A percentile compares a stretch with the other conserved stretches of the same genome.
Conservation (phyloP, 495 filamentous ascomycete genomes). For the Schizothecium vesticola region DNA sequence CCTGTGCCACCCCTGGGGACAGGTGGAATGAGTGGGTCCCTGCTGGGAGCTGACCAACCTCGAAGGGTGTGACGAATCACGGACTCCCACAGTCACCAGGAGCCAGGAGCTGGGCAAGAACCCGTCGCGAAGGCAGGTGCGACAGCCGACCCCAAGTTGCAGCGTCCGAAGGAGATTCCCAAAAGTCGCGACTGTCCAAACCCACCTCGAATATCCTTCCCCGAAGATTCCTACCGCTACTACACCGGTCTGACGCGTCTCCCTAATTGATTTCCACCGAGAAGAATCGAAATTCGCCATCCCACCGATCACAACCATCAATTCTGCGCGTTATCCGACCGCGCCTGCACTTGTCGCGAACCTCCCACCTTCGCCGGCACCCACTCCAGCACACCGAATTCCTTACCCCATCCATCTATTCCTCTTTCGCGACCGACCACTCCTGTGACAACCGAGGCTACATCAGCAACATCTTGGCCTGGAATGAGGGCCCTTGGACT, state of each 20-base stretch:
- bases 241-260: slow-evolving; percentile 15
- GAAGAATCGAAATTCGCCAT: neutral
- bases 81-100: neutral
- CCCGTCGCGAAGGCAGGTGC: neutral
- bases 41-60: neutral
- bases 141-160: neutral
- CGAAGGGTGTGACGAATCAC: neutral
- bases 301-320: neutral
- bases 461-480: slow-evolving; percentile 6
- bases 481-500: slow-evolving; percentile 17
- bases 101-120: neutral
- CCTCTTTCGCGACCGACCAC: neutral
- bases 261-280: neutral
- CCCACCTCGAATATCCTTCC: neutral
- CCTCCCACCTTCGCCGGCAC: slow-evolving; percentile 3
- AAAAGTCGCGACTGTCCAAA: slow-evolving; percentile 7
- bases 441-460: neutral
- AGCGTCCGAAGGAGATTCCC: slow-evolving; percentile 8
- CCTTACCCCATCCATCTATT: neutral
- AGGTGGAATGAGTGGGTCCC: neutral
- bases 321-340: slow-evolving; percentile 8
- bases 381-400: slow-evolving; percentile 3
- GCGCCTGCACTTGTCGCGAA: neutral
- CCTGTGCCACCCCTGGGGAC: neutral
- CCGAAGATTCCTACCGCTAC: neutral